A percentile compares a stretch with the other conserved stretches of the same genome.
phyloP scores from a whole-genome alignment of 805 yeast species.

The Barnettozyma sp. region DNA sequence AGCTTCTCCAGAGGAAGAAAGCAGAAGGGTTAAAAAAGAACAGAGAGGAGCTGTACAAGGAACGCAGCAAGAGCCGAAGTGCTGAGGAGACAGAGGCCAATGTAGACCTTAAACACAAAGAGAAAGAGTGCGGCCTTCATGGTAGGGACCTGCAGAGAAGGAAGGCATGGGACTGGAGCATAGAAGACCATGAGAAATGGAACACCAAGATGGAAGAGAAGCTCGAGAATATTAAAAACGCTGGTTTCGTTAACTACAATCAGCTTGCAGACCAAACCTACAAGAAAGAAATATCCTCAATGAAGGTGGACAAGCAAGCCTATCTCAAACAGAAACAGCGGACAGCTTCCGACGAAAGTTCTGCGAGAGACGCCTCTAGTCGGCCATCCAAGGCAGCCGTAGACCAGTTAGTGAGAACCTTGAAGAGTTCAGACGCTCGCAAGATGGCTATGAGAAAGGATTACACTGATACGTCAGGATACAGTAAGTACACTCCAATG shows the following conservation, averaged over 20 bases:
- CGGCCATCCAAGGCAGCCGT: constrained; percentile 34
- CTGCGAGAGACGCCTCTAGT: constrained; percentile 24
- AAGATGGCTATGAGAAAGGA: constrained; percentile 35
- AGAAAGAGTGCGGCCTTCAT: constrained; percentile 22
- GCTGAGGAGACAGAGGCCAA: too few relatives aligned
- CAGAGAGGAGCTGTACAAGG: constrained; percentile 32
- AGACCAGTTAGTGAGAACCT: constrained; percentile 26
- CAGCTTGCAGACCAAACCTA: constrained; percentile 58
- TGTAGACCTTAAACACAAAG: too few relatives aligned
- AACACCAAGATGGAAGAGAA: constrained; percentile 33
- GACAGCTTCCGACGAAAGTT: too few relatives aligned
- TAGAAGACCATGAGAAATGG: constrained; percentile 64
- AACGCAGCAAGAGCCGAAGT: constrained; percentile 25
- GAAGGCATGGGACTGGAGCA: constrained; percentile 48
- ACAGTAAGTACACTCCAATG: constrained; percentile 19
- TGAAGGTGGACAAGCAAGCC: constrained; percentile 34
- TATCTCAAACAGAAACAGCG: constrained; percentile 34
- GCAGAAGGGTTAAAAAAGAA: constrained; percentile 27
- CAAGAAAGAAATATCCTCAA: constrained; percentile 39
- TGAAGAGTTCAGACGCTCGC: constrained; percentile 21
- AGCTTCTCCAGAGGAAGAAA: constrained; percentile 25
- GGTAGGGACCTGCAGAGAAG: constrained; percentile 37
- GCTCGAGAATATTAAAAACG: constrained; percentile 23
- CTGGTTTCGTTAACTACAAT: constrained; percentile 43
- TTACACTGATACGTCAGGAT: constrained; percentile 28